phyloP scores from a whole-genome alignment of 2,329 filamentous ascomycete genomes.

The Hawksworthiomyces lignivorus region DNA sequence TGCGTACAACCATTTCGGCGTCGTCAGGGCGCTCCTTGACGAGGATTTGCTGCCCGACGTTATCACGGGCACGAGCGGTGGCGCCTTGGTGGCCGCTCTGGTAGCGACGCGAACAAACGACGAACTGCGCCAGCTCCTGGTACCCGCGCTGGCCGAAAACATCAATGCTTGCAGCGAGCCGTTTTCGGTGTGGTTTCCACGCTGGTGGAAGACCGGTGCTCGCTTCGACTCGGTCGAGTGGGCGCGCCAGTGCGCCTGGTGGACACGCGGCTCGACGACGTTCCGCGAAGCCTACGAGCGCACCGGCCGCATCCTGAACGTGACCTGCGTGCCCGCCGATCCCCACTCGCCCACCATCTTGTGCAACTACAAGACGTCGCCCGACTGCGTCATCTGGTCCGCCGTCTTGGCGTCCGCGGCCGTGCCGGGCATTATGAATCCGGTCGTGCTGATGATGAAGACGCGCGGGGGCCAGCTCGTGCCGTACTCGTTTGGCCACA shows the following conservation, averaged over 20 bases:
- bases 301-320: constrained; percentile 89
- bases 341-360: constrained; percentile 88
- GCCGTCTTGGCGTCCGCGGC: constrained; percentile 90
- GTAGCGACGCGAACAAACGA: constrained; percentile 86
- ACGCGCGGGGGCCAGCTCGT: constrained; percentile 63
- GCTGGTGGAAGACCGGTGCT: constrained; percentile 90
- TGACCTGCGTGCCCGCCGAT: constrained; percentile 91
- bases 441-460: constrained; percentile 89
- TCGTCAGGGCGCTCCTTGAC: constrained; percentile 82
- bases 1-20: constrained; percentile 94
- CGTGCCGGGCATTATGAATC: constrained; percentile 92
- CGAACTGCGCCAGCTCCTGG: constrained; percentile 75
- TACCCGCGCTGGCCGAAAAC: constrained; percentile 75
- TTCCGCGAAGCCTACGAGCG: constrained; percentile 92
- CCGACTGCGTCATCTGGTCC: constrained; percentile 97
- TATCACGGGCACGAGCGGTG: constrained; percentile 93
- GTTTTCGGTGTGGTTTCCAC: constrained; percentile 64
- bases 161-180: constrained; percentile 82
- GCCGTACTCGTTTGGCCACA: constrained; percentile 95
- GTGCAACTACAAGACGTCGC: constrained; percentile 89
- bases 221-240: constrained; percentile 91
- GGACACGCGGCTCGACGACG: constrained; percentile 82
- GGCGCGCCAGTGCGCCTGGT: constrained; percentile 82
- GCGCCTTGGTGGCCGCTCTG: constrained; percentile 79
- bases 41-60: constrained; percentile 81